Evolutionary conservation across 2,329 filamentous ascomycete species (phyloP), one percentile per base, ranked within the genome.

Genomic region (Scolecobasidium constrictum): DNA sequence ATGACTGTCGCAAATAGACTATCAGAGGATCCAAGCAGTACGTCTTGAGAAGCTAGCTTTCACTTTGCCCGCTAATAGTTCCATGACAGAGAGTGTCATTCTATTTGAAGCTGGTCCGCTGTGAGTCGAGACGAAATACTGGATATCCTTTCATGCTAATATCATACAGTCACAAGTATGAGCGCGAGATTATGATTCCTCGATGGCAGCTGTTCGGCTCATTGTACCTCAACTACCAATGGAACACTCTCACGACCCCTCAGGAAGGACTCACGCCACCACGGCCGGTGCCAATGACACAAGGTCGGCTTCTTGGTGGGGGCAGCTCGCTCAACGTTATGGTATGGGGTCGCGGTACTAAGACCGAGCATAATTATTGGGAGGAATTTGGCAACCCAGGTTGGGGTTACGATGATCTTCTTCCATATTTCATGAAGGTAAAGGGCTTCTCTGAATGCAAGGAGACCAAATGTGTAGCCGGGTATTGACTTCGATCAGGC

Each of bases 351-450:
- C 26, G 26, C n/a, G 26, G 26, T 9, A 31, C 9, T n/a, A 31
- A 31, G 26, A 7, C 26, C 9, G 26, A 31, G 26, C 64, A 64
- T 35, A 68, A 80, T 55, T 66, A 65, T 0, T 81, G 75, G 76
- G 69, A 67, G 37, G 7, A 7, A 11, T 36, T 36, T n/a, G 41
- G 41, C 12, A 56, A 62, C 21, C 4, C 16, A 56, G 76, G 73
- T 2, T 81, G 77, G 77, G 62, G 65, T 1, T 80, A 72, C 72
- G 59, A 71, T 35, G 62, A 62, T 5, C 46, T 72, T 16, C 45
- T 3, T 38, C 51, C 42, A 3, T 37, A 52, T 0, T 57, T 58
- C 31, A 43, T 34, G 38, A 36, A 57, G 52, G 47, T 53, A 52
- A 21, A 21, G 4, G 7, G 51, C 44, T 55, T 26, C n/a, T 31